Evolutionary conservation across 345 rosid genomes (phyloP).

Genomic region (Trapa incisa): DNA sequence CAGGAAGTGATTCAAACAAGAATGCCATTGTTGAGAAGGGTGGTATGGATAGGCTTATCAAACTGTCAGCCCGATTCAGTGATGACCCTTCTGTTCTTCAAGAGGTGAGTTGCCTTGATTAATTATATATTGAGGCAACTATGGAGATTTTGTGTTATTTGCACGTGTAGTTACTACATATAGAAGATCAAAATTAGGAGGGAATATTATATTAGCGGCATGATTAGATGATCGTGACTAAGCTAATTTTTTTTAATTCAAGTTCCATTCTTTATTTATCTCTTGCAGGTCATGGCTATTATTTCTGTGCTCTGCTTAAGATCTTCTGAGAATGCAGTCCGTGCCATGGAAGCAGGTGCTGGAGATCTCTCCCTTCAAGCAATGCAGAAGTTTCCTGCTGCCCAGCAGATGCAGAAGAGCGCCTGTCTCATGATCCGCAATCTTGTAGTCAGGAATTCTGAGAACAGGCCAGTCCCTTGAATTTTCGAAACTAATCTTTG

Average conservation of each 20-base stretch:
- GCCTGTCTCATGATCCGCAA: slow-evolving; percentile 87
- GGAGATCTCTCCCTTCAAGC: slow-evolving; percentile 81
- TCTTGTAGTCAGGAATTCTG: slow-evolving; percentile 70
- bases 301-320: slow-evolving; percentile 72
- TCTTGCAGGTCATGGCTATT: slow-evolving; percentile 54
- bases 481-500: too few relatives aligned
- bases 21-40: slow-evolving; percentile 60
- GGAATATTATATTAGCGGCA: too few relatives aligned
- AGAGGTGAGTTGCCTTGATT: slow-evolving; percentile 44
- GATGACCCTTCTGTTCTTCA: slow-evolving; percentile 76
- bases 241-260: neutral
- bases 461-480: slow-evolving; percentile 51
- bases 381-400: slow-evolving; percentile 68
- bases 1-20: slow-evolving; percentile 90
- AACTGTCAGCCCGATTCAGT: slow-evolving; percentile 52
- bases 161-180: neutral
- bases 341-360: slow-evolving; percentile 87
- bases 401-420: slow-evolving; percentile 56
- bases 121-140: neutral
- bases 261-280: neutral
- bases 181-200: neutral
- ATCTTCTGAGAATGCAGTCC: slow-evolving; percentile 71
- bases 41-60: slow-evolving; percentile 59
- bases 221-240: neutral
- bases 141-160: neutral